Evolutionary conservation across 2,329 filamentous ascomycete species (phyloP).

Genomic region (Blastomyces gilchristii): DNA sequence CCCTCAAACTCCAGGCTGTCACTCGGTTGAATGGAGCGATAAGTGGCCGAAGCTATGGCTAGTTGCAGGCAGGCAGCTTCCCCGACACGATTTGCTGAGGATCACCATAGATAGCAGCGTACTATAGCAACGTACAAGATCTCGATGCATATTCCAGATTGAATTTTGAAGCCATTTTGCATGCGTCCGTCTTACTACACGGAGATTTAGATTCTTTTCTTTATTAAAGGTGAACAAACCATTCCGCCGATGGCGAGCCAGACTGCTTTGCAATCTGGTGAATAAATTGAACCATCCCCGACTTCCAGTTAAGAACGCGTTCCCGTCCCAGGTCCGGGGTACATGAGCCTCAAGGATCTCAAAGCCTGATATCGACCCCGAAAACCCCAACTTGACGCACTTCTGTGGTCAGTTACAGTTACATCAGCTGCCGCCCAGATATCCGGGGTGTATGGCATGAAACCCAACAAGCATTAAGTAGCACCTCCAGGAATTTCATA

Average conservation of each 20-base stretch:
- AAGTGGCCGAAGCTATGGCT: not conserved
- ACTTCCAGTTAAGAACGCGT: not conserved
- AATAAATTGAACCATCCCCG: not conserved
- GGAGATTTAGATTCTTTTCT: not conserved
- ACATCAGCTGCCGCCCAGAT: not conserved
- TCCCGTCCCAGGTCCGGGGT: not conserved
- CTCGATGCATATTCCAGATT: not conserved
- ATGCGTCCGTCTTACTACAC: not conserved
- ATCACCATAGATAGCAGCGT: too few relatives aligned
- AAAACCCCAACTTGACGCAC: not conserved
- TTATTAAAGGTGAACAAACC: not conserved
- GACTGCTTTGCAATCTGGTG: not conserved
- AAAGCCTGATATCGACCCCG: not conserved
- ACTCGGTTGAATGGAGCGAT: not conserved
- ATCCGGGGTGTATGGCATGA: not conserved
- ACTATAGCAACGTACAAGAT: not conserved
- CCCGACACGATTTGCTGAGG: not conserved
- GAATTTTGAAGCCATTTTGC: not conserved
- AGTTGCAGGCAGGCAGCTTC: not conserved
- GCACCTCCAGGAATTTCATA: not conserved
- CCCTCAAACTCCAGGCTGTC: not conserved
- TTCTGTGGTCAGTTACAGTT: not conserved
- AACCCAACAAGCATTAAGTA: not conserved
- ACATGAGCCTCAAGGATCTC: not conserved
- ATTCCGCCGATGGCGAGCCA: not conserved